A percentile compares a stretch with the other conserved stretches of the same genome.
These are phyloP conservation scores for Podosphaera fusca DNA, from an alignment of 2,329 filamentous ascomycete genomes.

Conservation along the genomic window DNA sequence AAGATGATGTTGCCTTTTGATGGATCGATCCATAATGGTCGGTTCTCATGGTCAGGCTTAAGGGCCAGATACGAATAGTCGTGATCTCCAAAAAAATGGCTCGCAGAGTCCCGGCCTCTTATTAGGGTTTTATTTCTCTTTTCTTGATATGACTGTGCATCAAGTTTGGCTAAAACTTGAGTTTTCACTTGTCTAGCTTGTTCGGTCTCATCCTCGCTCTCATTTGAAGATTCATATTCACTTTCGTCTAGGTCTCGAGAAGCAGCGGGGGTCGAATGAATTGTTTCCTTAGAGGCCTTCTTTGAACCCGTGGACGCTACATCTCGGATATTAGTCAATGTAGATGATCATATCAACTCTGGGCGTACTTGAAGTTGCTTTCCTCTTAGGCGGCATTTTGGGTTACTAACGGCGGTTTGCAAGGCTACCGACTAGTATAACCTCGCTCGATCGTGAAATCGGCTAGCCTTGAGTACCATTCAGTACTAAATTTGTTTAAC, in stretches of 20 bases:
- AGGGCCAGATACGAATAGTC: conserved; percentile 62
- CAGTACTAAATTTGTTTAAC: neutral
- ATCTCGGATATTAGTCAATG: conserved; percentile 15
- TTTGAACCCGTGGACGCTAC: conserved; percentile 23
- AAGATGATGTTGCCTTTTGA: conserved; percentile 69
- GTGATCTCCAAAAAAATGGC: conserved; percentile 15
- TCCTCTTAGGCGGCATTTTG: conserved; percentile 48
- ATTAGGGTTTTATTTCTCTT: conserved; percentile 4
- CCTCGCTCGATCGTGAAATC: neutral
- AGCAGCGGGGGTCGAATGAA: conserved; percentile 35
- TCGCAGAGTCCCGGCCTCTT: conserved; percentile 14
- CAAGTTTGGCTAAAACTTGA: conserved; percentile 26
- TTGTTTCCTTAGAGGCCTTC: conserved; percentile 33
- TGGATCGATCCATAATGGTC: conserved; percentile 86
- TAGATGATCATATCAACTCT: conserved; percentile 4
- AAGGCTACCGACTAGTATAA: conserved; percentile 4
- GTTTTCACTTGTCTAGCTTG: conserved; percentile 31
- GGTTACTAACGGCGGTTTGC: conserved; percentile 8
- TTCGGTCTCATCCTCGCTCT: conserved; percentile 26
- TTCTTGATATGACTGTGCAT: conserved; percentile 15
- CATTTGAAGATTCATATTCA: conserved; percentile 22
- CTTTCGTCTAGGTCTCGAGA: conserved; percentile 34
- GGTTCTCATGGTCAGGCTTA: conserved; percentile 72
- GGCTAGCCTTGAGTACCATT: neutral
- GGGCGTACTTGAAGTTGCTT: conserved; percentile 31